A percentile compares a stretch with the other conserved stretches of the same genome.
Conservation (phyloP, 2,329 filamentous ascomycete species). For the Calonectria multiphialidica region DNA sequence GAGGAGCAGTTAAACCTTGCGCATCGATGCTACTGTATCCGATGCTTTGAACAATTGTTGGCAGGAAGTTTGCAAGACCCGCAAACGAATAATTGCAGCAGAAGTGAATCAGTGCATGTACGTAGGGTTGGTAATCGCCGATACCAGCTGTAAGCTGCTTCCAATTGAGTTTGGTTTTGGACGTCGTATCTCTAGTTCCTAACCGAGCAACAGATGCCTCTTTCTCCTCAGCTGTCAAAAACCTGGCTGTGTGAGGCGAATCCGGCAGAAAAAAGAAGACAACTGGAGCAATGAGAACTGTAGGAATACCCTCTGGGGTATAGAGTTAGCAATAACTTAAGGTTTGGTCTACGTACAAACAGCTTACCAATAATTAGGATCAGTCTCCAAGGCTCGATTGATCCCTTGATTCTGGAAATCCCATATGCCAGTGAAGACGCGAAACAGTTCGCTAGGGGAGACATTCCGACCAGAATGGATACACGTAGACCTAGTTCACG, state of each 20-base stretch:
- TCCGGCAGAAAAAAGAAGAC: slow-evolving; percentile 35
- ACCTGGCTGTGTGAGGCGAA: slow-evolving; percentile 26
- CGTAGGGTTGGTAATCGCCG: slow-evolving; percentile 29
- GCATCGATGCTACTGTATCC: slow-evolving; percentile 24
- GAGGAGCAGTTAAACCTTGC: slow-evolving; percentile 24
- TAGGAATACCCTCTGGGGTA: slow-evolving; percentile 25
- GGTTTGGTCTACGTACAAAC: too few species aligned
- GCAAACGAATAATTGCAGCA: slow-evolving; percentile 39
- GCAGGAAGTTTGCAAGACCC: slow-evolving; percentile 31
- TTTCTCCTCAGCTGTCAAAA: slow-evolving; percentile 23
- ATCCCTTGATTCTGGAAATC: slow-evolving; percentile 23
- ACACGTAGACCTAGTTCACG: slow-evolving; percentile 26
- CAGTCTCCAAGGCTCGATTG: slow-evolving; percentile 26
- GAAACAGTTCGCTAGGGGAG: slow-evolving; percentile 28
- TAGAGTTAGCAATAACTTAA: accelerated
- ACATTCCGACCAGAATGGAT: slow-evolving; percentile 31
- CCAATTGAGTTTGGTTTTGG: slow-evolving; percentile 23
- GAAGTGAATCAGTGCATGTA: slow-evolving; percentile 34
- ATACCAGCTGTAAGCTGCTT: slow-evolving; percentile 25
- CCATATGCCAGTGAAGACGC: slow-evolving; percentile 31
- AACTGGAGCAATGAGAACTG: slow-evolving; percentile 12
- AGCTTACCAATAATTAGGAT: slow-evolving; percentile 4
- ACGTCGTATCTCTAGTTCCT: neutral
- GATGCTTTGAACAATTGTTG: slow-evolving; percentile 23
- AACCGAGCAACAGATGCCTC: slow-evolving; percentile 11